Percentiles rank a stretch among this genome's conserved stretches.
Evolutionary conservation across 2,329 filamentous ascomycete genomes (phyloP).

Genomic region (Trichothecium roseum): DNA sequence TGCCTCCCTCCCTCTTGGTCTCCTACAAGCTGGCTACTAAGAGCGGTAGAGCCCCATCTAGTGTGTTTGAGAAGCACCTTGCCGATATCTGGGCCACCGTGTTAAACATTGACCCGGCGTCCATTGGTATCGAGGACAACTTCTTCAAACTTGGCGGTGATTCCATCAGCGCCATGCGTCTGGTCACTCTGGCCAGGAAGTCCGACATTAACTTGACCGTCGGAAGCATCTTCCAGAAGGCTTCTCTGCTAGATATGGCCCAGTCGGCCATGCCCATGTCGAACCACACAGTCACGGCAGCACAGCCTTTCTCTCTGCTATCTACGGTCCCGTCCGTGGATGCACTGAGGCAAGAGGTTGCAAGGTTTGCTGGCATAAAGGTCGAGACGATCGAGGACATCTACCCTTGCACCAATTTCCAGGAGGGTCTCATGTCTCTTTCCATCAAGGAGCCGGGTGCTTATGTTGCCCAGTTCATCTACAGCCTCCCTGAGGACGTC

Average conservation of each 20-base stretch:
- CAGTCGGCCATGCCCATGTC: slow-evolving; percentile 8
- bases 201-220: slow-evolving; percentile 29
- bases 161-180: slow-evolving; percentile 34
- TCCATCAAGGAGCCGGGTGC: slow-evolving; percentile 9
- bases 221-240: slow-evolving; percentile 28
- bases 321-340: too few species aligned
- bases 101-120: not conserved
- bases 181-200: slow-evolving; percentile 20
- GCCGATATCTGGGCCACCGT: slow-evolving; percentile 2
- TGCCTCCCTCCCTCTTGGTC: slow-evolving; percentile 1
- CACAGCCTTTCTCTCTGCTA: too few species aligned
- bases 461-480: slow-evolving; percentile 12
- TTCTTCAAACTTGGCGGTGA: slow-evolving; percentile 37
- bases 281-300: not conserved
- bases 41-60: slow-evolving; percentile 3
- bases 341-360: too few species aligned
- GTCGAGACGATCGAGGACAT: slow-evolving; percentile 2
- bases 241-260: slow-evolving; percentile 10
- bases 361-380: not conserved
- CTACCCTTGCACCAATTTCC: slow-evolving; percentile 7
- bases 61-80: not conserved
- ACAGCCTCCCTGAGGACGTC: slow-evolving; percentile 5
- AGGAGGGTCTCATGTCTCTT: slow-evolving; percentile 13
- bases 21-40: slow-evolving; percentile 5
- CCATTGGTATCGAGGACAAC: slow-evolving; percentile 27